Evolutionary conservation across 106 monocot species (phyloP), one percentile per base, ranked within the genome.

Genomic region (Dendrobium huoshanense): DNA sequence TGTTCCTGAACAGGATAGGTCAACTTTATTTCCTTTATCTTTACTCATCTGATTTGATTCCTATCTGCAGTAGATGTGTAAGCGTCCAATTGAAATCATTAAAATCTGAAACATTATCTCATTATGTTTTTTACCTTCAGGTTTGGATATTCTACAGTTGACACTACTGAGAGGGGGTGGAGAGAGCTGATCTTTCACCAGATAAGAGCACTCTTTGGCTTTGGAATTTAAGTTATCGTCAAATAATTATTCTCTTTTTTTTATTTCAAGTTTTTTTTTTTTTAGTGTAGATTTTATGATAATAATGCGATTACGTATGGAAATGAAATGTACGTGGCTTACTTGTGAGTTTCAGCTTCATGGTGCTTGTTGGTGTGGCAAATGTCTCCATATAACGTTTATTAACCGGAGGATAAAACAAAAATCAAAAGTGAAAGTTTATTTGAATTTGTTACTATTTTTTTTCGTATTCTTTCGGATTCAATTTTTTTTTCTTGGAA

Each of bases 151-250:
- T 75, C 91, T 10, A 93, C 95, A 2, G 99, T 99, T 47, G 99
- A 99, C 85, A 95, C 95, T 83, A 99, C 99, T 0, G 99, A 99
- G 84, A 88, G 91, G 22, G 93, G 95, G n/a, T 99, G 99, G 99
- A 95, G 88, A 55, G 99, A 99, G 41, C 91, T 93, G 20, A 99
- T 99, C 81, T 99, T 99, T 64, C 88, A 95, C 81, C 93, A 88
- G 88, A 93, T 99, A 47, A 88, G 99, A 73, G 93, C 88, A 22
- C 83, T 95, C 9, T 95, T 95, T 81, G 95, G 95, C n/a, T 99
- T 99, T 78, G 95, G 95, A 75, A 90, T 95, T 72, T 99, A 75
- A 89, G 29, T 70, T 74, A 7, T 74, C n/a, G 16, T 74, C 6
- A 74, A 74, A 43, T n/a, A 74, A n/a, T 8, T n/a, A n/a, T 74